A percentile compares a stretch with the other conserved stretches of the same genome.
These are phyloP conservation scores for Nicotiana benthamiana DNA, from an alignment of 257 asterid genomes.

Conservation along the genomic window DNA sequence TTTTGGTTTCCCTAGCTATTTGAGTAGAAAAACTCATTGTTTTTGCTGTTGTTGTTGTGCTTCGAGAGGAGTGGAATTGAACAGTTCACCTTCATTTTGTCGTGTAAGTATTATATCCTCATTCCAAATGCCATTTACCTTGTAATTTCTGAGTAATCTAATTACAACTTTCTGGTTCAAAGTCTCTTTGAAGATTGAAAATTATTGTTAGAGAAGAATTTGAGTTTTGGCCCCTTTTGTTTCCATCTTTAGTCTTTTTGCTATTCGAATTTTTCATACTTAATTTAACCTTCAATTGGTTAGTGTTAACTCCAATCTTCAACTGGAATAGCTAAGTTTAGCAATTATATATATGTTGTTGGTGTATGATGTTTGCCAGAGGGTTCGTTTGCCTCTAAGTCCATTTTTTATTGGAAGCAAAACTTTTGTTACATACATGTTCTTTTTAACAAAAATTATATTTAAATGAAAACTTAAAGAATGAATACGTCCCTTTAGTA, in stretches of 20 bases:
- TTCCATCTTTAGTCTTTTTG: neutral
- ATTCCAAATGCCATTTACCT: conserved; percentile 8
- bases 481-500: neutral
- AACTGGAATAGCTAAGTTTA: neutral
- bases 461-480: neutral
- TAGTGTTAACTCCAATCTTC: neutral
- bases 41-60: conserved; percentile 80
- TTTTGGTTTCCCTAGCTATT: too few species aligned
- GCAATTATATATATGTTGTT: neutral
- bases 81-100: conserved; percentile 39
- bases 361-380: neutral
- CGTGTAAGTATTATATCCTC: conserved; percentile 42
- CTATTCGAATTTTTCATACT: too few species aligned
- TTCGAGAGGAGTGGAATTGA: conserved; percentile 28
- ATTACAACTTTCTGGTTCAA: neutral
- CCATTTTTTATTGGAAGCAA: neutral
- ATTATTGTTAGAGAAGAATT: neutral
- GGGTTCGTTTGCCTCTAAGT: neutral
- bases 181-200: neutral
- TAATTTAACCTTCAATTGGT: neutral
- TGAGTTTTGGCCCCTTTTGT: neutral
- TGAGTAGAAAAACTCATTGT: too few species aligned
- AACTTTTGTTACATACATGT: neutral
- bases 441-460: neutral
- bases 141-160: neutral